phyloP scores from a whole-genome alignment of 495 filamentous ascomycete genomes.

The Letharia columbiana region DNA sequence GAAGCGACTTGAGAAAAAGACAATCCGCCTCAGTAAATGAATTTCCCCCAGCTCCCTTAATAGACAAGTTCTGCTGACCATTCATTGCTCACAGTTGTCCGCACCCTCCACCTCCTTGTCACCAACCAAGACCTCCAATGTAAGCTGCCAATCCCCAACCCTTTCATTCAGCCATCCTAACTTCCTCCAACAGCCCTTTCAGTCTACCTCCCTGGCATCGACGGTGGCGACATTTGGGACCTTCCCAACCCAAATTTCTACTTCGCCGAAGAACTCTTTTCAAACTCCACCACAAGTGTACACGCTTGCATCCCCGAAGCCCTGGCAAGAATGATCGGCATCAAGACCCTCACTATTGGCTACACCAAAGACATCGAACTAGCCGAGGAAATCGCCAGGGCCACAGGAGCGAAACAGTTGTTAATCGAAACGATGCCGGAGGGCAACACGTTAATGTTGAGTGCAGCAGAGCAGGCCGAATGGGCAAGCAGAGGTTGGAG shows the following conservation, averaged over 20 bases:
- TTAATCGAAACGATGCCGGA: not conserved
- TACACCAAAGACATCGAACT: conserved; percentile 12
- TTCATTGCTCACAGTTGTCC: not conserved
- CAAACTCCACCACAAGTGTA: conserved; percentile 9
- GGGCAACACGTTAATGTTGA: not conserved
- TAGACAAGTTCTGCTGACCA: not conserved
- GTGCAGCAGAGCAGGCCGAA: not conserved
- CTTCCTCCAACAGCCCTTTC: conserved; percentile 1
- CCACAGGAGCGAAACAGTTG: conserved; percentile 3
- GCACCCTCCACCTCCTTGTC: not conserved
- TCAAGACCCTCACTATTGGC: conserved; percentile 7
- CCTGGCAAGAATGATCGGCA: conserved; percentile 7
- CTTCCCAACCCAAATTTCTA: conserved; percentile 10
- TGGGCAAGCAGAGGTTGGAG: not conserved
- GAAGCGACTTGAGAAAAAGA: conserved; percentile 10
- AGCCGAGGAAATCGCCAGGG: conserved; percentile 12
- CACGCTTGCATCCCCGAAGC: conserved; percentile 14
- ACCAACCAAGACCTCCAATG: not conserved
- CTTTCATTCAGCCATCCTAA: not conserved
- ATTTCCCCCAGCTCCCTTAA: not conserved
- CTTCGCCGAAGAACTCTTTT: conserved; percentile 14
- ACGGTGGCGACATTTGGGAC: conserved; percentile 13
- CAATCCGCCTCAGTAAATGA: conserved; percentile 5
- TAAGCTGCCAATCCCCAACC: not conserved
- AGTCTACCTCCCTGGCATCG: conserved; percentile 12